Evolutionary conservation across 1,284 basidiomycete species (phyloP), one percentile per base, ranked within the genome.

Genomic region (Pterulicium gracile): DNA sequence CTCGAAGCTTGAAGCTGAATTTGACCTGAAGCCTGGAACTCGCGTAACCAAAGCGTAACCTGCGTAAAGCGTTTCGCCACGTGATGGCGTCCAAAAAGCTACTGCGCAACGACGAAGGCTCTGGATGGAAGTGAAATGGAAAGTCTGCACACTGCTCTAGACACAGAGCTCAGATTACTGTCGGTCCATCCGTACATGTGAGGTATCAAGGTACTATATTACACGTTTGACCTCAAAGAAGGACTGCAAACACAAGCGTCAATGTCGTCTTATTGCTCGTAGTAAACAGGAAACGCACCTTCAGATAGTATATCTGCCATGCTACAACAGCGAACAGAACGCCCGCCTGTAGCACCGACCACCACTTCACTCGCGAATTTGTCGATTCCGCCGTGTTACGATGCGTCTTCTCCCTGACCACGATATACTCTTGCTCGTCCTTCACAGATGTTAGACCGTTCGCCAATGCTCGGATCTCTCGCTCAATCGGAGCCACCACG

Each of bases 371-470:
- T 36, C 96, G 81, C 27, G 88, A 79, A 62, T 98, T 98, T 56
- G 91, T 93, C 3, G 89, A 92, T 65, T 94, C 91, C 17, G 90
- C 90, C 2, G 90, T 98, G 63, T 98, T 88, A 49, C 96, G 74
- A 63, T 99, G 96, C 23, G 87, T 84, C 47, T 80, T 77, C 65
- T 99, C 96, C 41, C 96, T 77, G 39, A 98, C 83, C 32, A 96
- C 89, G 50, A 99, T 90, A 65, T 99, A 99, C 64, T 97, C 93
- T 61, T 98, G 95, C 64, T 99, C 96, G 58, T 99, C 96, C 66
- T 98, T 98, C 54, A 99, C 91, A 14, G 89, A 70, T 54, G 89
- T 80, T 27, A 98, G 67, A 3, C 84, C 90, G 43, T 81, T 79
- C 3, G 90, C 83, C n/a, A 99, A 68, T 39, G 80, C 72, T 22